Base-by-base conservation (phyloP, 306 rosid genomes). In the Arachis stenosperma region DNA sequence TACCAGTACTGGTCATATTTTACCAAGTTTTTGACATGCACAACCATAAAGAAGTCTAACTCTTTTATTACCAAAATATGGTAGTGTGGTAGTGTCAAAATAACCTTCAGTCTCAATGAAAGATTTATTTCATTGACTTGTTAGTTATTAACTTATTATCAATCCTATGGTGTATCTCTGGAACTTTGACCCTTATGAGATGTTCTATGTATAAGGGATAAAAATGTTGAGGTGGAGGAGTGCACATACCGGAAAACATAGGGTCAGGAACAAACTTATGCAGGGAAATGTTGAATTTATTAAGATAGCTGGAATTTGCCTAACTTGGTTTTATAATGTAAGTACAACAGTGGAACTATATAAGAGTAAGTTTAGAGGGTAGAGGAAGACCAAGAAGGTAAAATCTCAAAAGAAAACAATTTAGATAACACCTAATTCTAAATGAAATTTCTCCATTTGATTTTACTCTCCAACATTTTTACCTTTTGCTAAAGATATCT, bases 401-500 rank as follows among this genome's bases (percentile, higher is more conserved):
- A 50, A 50, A 50, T 17, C 55, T 50, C n/a, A 3, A 8, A 13
- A 4, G 8, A 12, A 4, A 50, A 13, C 2, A 13, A 11, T 12
- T 50, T 50, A 50, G 55, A 50, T 9, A 9, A 48, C 14, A 48
- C 53, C 5, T 11, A 9, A 10, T 7, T 13, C 12, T 50, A 50
- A 50, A 50, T 66, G 52, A 51, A 46, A 77, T 55, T 69, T 36
- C 13, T 77, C 53, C 33, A 9, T 42, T 53, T 71, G 74, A 41
- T 67, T 36, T 75, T 63, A 61, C 61, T 57, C 69, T 9, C 3
- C 73, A 36, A 61, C 71, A 55, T 53, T 60, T 30, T 53, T 59
- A 47, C 40, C 41, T 41, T 47, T 52, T 36, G 27, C 81, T 78
- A 63, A 75, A 42, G 48, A 27, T 44, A 48, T 7, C 29, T 48